Base-by-base conservation (phyloP, 2,329 filamentous ascomycete species). In the Eurotiales sp. region DNA sequence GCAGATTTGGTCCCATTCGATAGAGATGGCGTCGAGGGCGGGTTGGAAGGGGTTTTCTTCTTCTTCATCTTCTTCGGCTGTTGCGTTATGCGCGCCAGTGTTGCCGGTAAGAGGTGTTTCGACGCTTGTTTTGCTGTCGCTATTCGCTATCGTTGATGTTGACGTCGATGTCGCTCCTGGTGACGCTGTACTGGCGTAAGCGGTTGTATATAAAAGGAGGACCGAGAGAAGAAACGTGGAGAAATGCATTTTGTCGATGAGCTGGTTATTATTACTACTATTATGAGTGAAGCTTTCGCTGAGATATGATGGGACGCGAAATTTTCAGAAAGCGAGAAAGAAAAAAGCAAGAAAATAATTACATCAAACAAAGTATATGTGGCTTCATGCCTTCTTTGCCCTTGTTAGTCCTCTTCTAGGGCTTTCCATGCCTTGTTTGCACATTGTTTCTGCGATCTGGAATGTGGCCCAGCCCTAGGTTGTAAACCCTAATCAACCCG, bases 1-100 rank as follows among this genome's bases (percentile, higher is more conserved):
- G 30, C 51, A 53, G 32, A 53, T 53, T 43, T 49, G 37, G 6
- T 42, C 12, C 51, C 51, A 53, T 49, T 53, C 51, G 19, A 23
- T 3, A 4, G 45, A 45, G 21, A 53, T 53, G 15, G 45, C 51
- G 27, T 49, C 51, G 14, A 49, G 46, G 12, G 51, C 49, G 17
- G 27, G 2, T 29, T 53, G 51, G 14, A 44, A 32, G 1, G 44
- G 46, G 5, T 39, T 36, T 22, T 43, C 43, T 15, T 36, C 12
- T 11, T 22, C 17, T 10, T 43, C 39, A 8, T 40, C 15, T 43
- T 51, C 19, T 2, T 8, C 15, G 12, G 30, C 8, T 36, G 40
- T 2, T 51, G 23, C 19, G n/a, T n/a, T n/a, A n/a, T n/a, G n/a
- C n/a, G n/a, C n/a, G n/a, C n/a, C n/a, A n/a, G n/a, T 12, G 22